phyloP scores from a whole-genome alignment of 176 grass and related monocot genomes.

The Triticum monococcum region DNA sequence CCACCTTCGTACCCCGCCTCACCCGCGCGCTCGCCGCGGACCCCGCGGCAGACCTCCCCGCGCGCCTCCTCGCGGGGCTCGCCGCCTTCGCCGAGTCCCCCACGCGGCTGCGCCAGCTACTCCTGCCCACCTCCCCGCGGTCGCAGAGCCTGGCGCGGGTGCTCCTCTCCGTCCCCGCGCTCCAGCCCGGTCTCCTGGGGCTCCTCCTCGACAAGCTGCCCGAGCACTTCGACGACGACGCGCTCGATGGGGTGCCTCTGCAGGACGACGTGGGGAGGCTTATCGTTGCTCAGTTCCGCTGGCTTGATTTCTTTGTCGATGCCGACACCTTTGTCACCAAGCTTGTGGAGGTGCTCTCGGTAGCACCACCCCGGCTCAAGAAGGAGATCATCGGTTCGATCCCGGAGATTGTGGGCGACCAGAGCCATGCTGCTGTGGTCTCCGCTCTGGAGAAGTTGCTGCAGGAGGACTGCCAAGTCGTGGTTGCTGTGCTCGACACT shows the following conservation, averaged over 20 bases:
- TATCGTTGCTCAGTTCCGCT: constrained; percentile 69
- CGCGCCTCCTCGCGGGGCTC: constrained; percentile 54
- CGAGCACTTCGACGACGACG: constrained; percentile 70
- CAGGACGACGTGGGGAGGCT: constrained; percentile 69
- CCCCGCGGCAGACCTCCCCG: constrained; percentile 4
- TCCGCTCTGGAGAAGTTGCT: constrained; percentile 60
- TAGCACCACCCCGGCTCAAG: constrained; percentile 71
- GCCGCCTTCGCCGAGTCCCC: constrained; percentile 44
- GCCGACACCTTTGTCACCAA: constrained; percentile 55
- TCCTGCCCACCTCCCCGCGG: constrained; percentile 40
- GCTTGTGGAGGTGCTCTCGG: constrained; percentile 87
- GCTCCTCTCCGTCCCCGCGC: constrained; percentile 65
- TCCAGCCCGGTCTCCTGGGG: constrained; percentile 66
- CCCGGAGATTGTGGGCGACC: constrained; percentile 82
- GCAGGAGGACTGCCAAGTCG: constrained; percentile 77
- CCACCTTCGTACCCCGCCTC: constrained; percentile 46
- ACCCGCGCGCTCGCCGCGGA: constrained; percentile 42
- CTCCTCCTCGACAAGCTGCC: constrained; percentile 92
- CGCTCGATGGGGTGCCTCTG: constrained; percentile 51
- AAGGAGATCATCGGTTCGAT: constrained; percentile 91
- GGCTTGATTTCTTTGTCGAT: constrained; percentile 79
- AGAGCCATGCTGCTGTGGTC: constrained; percentile 60
- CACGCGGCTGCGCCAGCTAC: constrained; percentile 51
- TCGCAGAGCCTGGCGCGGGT: constrained; percentile 54
- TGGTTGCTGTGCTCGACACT: constrained; percentile 71